These are phyloP conservation scores for Galerina sulciceps DNA, from an alignment of 768 basidiomycete species.

Conservation along the genomic window DNA sequence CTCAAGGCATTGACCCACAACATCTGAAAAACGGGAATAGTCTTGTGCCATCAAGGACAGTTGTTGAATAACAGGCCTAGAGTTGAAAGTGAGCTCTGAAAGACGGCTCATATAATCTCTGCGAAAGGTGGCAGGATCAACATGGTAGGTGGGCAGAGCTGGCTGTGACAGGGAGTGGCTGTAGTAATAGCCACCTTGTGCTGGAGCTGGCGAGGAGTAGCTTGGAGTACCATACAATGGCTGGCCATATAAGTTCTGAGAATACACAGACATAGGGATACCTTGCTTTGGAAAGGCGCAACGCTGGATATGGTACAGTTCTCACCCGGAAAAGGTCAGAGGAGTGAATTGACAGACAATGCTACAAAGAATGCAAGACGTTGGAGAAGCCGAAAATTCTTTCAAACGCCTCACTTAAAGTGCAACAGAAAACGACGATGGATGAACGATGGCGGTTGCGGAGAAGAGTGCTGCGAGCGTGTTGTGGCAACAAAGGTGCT, in stretches of 20 bases:
- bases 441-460: constrained; percentile 43
- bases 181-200: constrained; percentile 42
- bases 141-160: constrained; percentile 36
- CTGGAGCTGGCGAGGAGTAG: constrained; percentile 44
- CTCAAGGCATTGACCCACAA: constrained; percentile 83
- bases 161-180: constrained; percentile 49
- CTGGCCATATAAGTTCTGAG: constrained; percentile 66
- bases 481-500: constrained; percentile 21
- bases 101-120: constrained; percentile 79
- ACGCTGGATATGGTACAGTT: constrained; percentile 17
- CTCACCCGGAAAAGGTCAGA: constrained; percentile 27
- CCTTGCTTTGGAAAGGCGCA: constrained; percentile 11
- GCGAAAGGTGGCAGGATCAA: constrained; percentile 43
- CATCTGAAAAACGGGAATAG: constrained; percentile 74
- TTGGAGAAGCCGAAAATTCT: constrained; percentile 36
- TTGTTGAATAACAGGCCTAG: constrained; percentile 90
- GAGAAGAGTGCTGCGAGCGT: constrained; percentile 26
- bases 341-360: constrained; percentile 24
- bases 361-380: constrained; percentile 25
- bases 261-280: constrained; percentile 61
- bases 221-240: constrained; percentile 52
- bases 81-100: constrained; percentile 88
- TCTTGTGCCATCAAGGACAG: constrained; percentile 94
- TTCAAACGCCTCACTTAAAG: constrained; percentile 56
- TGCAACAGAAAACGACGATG: constrained; percentile 41